Conservation (phyloP, 1,139 yeast species). For the Yamadazyma siamensis region DNA sequence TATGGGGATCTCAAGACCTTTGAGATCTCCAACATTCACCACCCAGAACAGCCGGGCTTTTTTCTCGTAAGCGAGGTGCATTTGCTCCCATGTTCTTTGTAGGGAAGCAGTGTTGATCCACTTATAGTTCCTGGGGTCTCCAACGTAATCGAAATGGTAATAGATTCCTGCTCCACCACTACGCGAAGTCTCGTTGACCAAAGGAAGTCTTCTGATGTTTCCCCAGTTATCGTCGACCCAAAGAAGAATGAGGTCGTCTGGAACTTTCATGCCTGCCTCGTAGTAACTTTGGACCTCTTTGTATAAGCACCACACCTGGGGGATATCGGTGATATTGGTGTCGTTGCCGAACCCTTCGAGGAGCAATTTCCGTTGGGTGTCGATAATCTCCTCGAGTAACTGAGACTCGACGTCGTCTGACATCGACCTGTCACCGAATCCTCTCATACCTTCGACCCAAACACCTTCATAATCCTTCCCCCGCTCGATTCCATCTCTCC, state of each 20-base stretch:
- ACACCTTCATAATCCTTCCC: constrained; percentile 15
- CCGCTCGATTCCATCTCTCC: constrained; percentile 16
- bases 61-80: constrained; percentile 13
- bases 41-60: constrained; percentile 14
- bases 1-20: constrained; percentile 15
- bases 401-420: constrained; percentile 13
- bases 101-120: constrained; percentile 16
- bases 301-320: constrained; percentile 18
- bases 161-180: constrained; percentile 18
- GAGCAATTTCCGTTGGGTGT: constrained; percentile 13
- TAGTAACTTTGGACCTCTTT: constrained; percentile 17
- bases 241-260: constrained; percentile 17
- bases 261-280: constrained; percentile 17
- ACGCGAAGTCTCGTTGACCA: constrained; percentile 13
- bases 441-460: constrained; percentile 19
- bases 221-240: constrained; percentile 20
- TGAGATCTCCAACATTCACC: constrained; percentile 16
- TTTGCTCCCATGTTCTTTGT: constrained; percentile 15
- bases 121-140: constrained; percentile 16
- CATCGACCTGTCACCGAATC: constrained; percentile 16
- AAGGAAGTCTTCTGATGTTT: constrained; percentile 17
- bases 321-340: constrained; percentile 12
- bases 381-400: constrained; percentile 13
- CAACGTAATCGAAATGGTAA: constrained; percentile 18
- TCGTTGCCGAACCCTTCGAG: constrained; percentile 10